Evolutionary conservation across 2,329 filamentous ascomycete species (phyloP).

Genomic region (Cladophialophora yegresii): DNA sequence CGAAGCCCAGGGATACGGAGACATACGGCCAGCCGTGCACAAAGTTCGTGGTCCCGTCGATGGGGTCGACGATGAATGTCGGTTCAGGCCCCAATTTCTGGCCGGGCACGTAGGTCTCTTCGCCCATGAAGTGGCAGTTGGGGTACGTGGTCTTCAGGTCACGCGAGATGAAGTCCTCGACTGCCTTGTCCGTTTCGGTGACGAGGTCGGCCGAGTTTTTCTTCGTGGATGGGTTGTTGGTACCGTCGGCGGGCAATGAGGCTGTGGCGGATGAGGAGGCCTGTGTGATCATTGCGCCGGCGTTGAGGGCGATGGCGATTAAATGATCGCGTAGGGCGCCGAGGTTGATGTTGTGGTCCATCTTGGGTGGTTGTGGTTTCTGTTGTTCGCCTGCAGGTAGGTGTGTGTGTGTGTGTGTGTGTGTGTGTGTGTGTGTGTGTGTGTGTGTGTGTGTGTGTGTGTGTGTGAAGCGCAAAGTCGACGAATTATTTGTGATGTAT

Average conservation of each 20-base stretch:
- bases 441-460: no score
- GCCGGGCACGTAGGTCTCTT: slow-evolving; percentile 62
- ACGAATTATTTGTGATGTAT: no score
- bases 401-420: no score
- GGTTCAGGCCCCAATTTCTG: slow-evolving; percentile 55
- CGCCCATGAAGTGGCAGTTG: slow-evolving; percentile 55
- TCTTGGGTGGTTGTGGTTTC: neutral
- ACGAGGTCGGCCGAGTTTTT: slow-evolving; percentile 62
- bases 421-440: no score
- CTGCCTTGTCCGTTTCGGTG: slow-evolving; percentile 64
- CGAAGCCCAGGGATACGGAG: slow-evolving; percentile 61
- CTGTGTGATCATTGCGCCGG: slow-evolving; percentile 48
- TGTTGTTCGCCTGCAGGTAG: neutral
- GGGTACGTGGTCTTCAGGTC: slow-evolving; percentile 56
- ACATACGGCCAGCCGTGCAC: slow-evolving; percentile 63
- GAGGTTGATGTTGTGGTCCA: slow-evolving; percentile 31
- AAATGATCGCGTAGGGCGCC: slow-evolving; percentile 46
- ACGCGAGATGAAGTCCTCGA: slow-evolving; percentile 60
- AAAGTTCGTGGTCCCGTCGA: slow-evolving; percentile 67
- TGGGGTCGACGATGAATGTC: slow-evolving; percentile 65
- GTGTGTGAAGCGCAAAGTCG: no score
- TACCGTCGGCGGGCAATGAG: neutral
- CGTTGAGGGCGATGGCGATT: slow-evolving; percentile 45
- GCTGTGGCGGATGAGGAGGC: slow-evolving; percentile 42
- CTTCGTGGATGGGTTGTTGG: slow-evolving; percentile 43